phyloP scores from a whole-genome alignment of 2,329 filamentous ascomycete species.

The Penicillium verrucosum region DNA sequence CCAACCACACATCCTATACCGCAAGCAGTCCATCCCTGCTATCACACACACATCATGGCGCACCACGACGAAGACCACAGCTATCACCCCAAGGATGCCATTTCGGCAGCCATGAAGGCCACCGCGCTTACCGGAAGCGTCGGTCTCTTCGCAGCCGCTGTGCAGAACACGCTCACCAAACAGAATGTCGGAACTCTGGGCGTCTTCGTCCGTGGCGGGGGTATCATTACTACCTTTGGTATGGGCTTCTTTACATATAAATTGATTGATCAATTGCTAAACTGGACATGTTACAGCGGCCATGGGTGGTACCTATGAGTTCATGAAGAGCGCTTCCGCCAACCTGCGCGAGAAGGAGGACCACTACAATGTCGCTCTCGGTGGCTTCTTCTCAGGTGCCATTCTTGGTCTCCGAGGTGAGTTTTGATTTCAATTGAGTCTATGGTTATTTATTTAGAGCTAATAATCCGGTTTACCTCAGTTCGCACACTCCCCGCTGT shows the following conservation, averaged over 20 bases:
- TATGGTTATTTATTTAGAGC: conserved; percentile 5
- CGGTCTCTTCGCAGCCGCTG: conserved; percentile 69
- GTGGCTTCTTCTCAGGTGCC: conserved; percentile 71
- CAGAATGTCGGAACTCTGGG: conserved; percentile 77
- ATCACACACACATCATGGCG: conserved; percentile 46
- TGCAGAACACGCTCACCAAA: conserved; percentile 83
- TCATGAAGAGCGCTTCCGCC: conserved; percentile 70
- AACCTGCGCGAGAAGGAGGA: conserved; percentile 87
- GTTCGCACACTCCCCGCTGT: conserved; percentile 66
- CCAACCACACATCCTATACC: conserved; percentile 25
- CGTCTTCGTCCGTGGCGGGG: conserved; percentile 74
- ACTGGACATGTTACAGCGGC: conserved; percentile 52
- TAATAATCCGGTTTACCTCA: conserved; percentile 29
- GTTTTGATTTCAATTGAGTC: conserved; percentile 15
- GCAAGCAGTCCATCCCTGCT: conserved; percentile 26
- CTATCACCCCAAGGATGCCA: conserved; percentile 73
- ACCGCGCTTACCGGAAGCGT: conserved; percentile 62
- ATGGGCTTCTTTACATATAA: conserved; percentile 30
- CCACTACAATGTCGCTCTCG: conserved; percentile 68
- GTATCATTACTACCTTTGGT: conserved; percentile 69
- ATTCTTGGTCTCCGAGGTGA: conserved; percentile 70
- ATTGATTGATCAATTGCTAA: conserved; percentile 10
- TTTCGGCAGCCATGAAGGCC: conserved; percentile 64
- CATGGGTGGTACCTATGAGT: conserved; percentile 72
- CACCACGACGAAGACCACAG: conserved; percentile 45